Conservation (phyloP, 2,329 filamentous ascomycete genomes). For the Sclerotinia nivalis region DNA sequence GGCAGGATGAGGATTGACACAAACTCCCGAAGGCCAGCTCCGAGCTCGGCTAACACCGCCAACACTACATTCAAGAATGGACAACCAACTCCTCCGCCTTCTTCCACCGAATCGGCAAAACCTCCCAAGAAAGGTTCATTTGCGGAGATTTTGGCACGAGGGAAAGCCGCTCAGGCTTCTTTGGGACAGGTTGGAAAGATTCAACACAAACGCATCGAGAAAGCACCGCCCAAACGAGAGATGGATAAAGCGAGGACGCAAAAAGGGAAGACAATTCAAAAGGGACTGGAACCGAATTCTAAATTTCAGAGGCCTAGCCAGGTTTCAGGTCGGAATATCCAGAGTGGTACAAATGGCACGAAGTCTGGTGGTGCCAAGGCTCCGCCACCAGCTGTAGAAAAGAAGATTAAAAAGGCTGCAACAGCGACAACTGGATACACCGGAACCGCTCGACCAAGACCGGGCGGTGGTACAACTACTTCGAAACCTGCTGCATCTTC, state of each 20-base stretch:
- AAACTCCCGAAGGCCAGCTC: slow-evolving; percentile 24
- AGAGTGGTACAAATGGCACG: slow-evolving; percentile 25
- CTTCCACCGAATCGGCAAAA: slow-evolving; percentile 27
- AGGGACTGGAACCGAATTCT: slow-evolving; percentile 34
- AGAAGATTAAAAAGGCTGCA: slow-evolving; percentile 63
- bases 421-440: slow-evolving; percentile 64
- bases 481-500: slow-evolving; percentile 34
- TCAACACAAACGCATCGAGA: slow-evolving; percentile 72
- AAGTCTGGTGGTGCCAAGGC: slow-evolving; percentile 28
- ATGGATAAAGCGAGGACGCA: slow-evolving; percentile 38
- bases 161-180: slow-evolving; percentile 62
- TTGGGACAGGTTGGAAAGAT: slow-evolving; percentile 66
- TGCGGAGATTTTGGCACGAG: slow-evolving; percentile 72
- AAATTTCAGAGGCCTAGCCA: slow-evolving; percentile 35
- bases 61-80: slow-evolving; percentile 33
- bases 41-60: slow-evolving; percentile 21
- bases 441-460: slow-evolving; percentile 62
- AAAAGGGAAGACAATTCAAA: slow-evolving; percentile 34
- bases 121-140: slow-evolving; percentile 72
- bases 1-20: slow-evolving; percentile 31
- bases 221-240: slow-evolving; percentile 57
- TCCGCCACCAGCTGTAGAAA: slow-evolving; percentile 45
- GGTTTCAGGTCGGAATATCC: slow-evolving; percentile 27
- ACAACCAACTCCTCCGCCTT: slow-evolving; percentile 34
- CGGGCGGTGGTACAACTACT: slow-evolving; percentile 43